A percentile compares a stretch with the other conserved stretches of the same genome.
Evolutionary conservation across 805 yeast species (phyloP).

Genomic region (Saccharomycopsis olivae): DNA sequence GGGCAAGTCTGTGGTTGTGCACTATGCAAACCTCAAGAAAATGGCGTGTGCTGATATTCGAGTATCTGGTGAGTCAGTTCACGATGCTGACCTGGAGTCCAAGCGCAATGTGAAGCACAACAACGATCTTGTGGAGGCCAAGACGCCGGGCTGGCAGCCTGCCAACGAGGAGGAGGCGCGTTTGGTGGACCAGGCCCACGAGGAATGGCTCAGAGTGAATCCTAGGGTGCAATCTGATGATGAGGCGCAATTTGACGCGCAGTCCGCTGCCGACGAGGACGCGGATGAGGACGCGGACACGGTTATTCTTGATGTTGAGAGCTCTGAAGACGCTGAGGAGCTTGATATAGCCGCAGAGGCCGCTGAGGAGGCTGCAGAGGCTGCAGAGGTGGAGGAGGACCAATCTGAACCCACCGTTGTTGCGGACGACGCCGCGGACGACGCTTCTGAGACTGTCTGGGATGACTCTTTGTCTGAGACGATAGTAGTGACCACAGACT

Average conservation of each 20-base stretch:
- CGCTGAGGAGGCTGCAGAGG: too few relatives aligned
- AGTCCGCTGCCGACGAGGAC: constrained; percentile 1
- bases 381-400: too few relatives aligned
- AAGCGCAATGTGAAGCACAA: constrained; percentile 15
- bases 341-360: too few relatives aligned
- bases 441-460: too few relatives aligned
- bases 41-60: constrained; percentile 56
- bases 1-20: constrained; percentile 46
- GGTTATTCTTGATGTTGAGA: not conserved
- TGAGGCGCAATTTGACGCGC: not conserved
- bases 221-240: constrained; percentile 18
- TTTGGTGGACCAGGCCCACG: constrained; percentile 16
- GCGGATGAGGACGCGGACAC: constrained; percentile 2
- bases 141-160: constrained; percentile 17
- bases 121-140: constrained; percentile 14
- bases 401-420: too few relatives aligned
- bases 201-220: constrained; percentile 13
- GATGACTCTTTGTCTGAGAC: too few relatives aligned
- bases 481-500: too few relatives aligned
- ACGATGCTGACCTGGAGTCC: constrained; percentile 20
- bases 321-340: not conserved
- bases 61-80: constrained; percentile 20
- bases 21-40: constrained; percentile 41
- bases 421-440: too few relatives aligned
- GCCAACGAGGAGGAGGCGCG: constrained; percentile 19